Evolutionary conservation across 257 asterid genomes (phyloP).

Genomic region (Nicotiana paniculata): DNA sequence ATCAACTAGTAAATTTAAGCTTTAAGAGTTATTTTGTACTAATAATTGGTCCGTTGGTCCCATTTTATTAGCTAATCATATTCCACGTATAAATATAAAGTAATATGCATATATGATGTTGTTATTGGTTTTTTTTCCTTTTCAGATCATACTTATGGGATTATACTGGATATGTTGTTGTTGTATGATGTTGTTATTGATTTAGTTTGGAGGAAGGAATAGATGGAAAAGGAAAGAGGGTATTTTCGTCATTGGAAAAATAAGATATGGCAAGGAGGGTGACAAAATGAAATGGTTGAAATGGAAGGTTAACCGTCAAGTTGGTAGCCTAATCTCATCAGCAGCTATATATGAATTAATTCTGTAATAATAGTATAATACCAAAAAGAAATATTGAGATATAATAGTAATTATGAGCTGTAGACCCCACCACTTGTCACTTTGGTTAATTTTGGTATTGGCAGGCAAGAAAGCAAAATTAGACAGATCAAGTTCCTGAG

Average conservation of each 20-base stretch:
- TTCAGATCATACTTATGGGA: too few species aligned
- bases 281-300: conserved; percentile 25
- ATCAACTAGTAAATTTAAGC: neutral
- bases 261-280: neutral
- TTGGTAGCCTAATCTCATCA: conserved; percentile 76
- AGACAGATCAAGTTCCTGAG: neutral
- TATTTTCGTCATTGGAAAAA: neutral
- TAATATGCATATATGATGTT: too few species aligned
- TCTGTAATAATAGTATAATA: neutral
- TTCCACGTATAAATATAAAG: too few species aligned
- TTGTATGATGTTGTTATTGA: too few species aligned
- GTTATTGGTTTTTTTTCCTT: too few species aligned
- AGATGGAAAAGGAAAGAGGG: conserved; percentile 9
- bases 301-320: conserved; percentile 45
- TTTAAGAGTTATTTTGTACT: too few species aligned
- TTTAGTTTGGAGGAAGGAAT: neutral
- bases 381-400: neutral
- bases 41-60: too few species aligned
- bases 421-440: conserved; percentile 20
- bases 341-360: conserved; percentile 12
- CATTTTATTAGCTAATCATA: too few species aligned
- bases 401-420: neutral
- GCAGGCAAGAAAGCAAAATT: neutral
- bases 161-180: too few species aligned
- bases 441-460: conserved; percentile 18